Conservation (phyloP, 2,329 filamentous ascomycete genomes). For the Pseudogymnoascus pannorum region DNA sequence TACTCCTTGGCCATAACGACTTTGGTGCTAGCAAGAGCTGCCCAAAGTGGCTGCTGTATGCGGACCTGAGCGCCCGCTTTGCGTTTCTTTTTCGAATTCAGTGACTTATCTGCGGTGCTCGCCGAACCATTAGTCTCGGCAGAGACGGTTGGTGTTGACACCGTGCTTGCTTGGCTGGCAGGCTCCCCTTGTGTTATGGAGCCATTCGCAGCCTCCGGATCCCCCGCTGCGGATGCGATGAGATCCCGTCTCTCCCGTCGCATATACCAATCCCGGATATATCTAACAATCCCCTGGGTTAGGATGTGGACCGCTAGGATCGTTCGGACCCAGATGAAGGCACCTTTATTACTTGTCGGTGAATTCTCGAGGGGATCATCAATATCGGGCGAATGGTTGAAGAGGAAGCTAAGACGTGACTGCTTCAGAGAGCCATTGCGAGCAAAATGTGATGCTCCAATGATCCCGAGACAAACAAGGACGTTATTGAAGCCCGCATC, state of each 20-base stretch:
- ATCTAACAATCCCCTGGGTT: slow-evolving; percentile 64
- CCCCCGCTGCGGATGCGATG: slow-evolving; percentile 41
- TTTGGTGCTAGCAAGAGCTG: slow-evolving; percentile 89
- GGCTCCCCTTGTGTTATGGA: slow-evolving; percentile 9
- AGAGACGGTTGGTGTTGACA: slow-evolving; percentile 44
- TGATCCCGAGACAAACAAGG: slow-evolving; percentile 62
- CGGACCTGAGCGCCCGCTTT: slow-evolving; percentile 88
- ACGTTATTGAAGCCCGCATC: slow-evolving; percentile 65
- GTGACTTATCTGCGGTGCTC: slow-evolving; percentile 34
- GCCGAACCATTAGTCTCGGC: slow-evolving; percentile 36
- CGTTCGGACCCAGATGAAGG: slow-evolving; percentile 60
- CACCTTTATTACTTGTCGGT: slow-evolving; percentile 38
- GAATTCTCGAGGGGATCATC: slow-evolving; percentile 42
- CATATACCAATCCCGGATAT: slow-evolving; percentile 62
- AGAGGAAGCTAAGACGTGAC: slow-evolving; percentile 24
- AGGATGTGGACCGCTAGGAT: slow-evolving; percentile 68
- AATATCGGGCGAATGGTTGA: slow-evolving; percentile 25
- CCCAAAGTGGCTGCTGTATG: slow-evolving; percentile 88
- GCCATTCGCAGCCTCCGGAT: slow-evolving; percentile 56
- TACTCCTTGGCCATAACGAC: slow-evolving; percentile 92
- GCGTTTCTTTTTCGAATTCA: slow-evolving; percentile 70
- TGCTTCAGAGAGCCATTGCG: slow-evolving; percentile 23
- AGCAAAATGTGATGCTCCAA: slow-evolving; percentile 34
- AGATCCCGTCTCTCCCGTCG: slow-evolving; percentile 50
- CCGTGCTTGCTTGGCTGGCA: background rate